These are phyloP conservation scores for Amoebophrya sp. DNA, from an alignment of 169 alveolate genomes.

Conservation along the genomic window DNA sequence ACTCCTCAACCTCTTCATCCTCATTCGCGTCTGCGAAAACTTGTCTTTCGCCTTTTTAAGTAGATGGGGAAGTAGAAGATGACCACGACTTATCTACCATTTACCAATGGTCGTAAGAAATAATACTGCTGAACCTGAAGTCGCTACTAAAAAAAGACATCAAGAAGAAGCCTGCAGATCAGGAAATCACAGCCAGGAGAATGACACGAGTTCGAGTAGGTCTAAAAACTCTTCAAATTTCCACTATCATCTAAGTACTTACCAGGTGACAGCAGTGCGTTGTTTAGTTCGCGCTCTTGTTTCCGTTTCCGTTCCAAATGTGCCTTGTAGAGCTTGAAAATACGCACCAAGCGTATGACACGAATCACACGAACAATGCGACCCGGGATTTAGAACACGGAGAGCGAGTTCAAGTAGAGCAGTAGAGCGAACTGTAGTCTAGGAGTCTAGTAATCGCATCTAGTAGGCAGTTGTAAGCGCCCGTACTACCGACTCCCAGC, in stretches of 20 bases:
- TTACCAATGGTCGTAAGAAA: not conserved
- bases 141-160: no score
- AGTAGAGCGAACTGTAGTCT: not conserved
- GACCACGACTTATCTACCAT: not conserved
- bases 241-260: no score
- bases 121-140: not conserved
- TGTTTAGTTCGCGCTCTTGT: not conserved
- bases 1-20: conserved; percentile 41
- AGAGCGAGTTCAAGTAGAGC: not conserved
- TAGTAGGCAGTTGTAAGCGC: no score
- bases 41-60: conserved; percentile 15
- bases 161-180: no score
- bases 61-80: not conserved
- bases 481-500: no score
- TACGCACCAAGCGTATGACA: conserved; percentile 36
- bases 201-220: no score
- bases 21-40: conserved; percentile 27
- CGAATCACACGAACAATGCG: conserved; percentile 42
- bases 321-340: conserved; percentile 8
- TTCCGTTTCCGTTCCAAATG: not conserved
- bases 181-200: no score
- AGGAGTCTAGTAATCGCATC: no score
- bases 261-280: not conserved
- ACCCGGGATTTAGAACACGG: conserved; percentile 35
- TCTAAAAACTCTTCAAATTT: no score